These are phyloP conservation scores for Hansenula lynferdii DNA, from an alignment of 1,139 yeast genomes.

Conservation along the genomic window DNA sequence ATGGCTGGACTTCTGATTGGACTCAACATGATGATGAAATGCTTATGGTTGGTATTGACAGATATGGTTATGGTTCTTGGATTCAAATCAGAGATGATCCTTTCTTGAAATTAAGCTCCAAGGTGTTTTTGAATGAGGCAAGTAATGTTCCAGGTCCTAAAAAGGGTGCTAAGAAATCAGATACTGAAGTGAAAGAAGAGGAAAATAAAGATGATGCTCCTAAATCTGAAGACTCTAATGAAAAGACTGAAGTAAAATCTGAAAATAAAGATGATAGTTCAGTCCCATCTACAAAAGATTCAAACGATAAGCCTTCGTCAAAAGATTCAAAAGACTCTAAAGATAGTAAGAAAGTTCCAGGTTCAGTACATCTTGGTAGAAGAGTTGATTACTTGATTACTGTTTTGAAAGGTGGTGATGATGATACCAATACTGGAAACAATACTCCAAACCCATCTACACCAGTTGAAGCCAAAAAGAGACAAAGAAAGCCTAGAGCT, in stretches of 20 bases:
- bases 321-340: slow-evolving; percentile 3
- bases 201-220: no score
- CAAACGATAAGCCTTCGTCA: background rate
- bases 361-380: slow-evolving; percentile 90
- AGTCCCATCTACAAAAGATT: background rate
- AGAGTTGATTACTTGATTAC: slow-evolving; percentile 83
- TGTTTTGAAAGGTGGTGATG: slow-evolving; percentile 56
- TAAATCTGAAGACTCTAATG: no score
- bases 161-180: slow-evolving; percentile 26
- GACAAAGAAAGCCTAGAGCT: slow-evolving; percentile 18
- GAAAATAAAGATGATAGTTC: slow-evolving; percentile 11
- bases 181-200: slow-evolving; percentile 25
- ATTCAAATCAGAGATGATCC: slow-evolving; percentile 93
- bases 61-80: slow-evolving; percentile 98
- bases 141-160: slow-evolving; percentile 12
- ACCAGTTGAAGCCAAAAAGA: slow-evolving; percentile 16
- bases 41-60: slow-evolving; percentile 80
- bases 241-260: slow-evolving; percentile 5
- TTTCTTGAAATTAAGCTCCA: slow-evolving; percentile 77
- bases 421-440: slow-evolving; percentile 19
- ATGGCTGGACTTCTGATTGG: slow-evolving; percentile 94
- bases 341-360: slow-evolving; percentile 62
- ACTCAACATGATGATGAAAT: slow-evolving; percentile 75
- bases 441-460: slow-evolving; percentile 23
- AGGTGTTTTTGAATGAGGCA: slow-evolving; percentile 57